Evolutionary conservation across 2,329 filamentous ascomycete genomes (phyloP).

Genomic region (Torrubiella hemipterigena): DNA sequence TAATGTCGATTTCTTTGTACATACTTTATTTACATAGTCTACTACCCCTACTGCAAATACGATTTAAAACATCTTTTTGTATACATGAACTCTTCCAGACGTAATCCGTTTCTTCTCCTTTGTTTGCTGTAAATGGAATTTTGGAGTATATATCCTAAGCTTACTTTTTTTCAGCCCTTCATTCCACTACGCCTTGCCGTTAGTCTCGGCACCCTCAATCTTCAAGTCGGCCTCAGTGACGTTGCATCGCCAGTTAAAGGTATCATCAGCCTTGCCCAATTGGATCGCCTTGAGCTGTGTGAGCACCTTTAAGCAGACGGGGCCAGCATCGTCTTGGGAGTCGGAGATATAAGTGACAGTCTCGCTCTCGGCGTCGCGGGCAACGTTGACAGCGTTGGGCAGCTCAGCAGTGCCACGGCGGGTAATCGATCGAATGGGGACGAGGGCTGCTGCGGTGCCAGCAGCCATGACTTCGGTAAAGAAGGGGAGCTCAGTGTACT

Average conservation of each 20-base stretch:
- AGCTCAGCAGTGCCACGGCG: conserved; percentile 32
- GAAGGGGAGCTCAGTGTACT: conserved; percentile 41
- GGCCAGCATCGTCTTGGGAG: conserved; percentile 56
- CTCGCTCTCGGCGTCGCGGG: conserved; percentile 26
- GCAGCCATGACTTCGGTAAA: conserved; percentile 75
- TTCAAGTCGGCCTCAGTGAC: conserved; percentile 34
- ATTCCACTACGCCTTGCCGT: conserved; percentile 11
- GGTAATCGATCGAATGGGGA: conserved; percentile 86
- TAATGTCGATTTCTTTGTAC: too few species aligned
- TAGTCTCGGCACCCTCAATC: conserved; percentile 16
- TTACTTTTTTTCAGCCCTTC: too few species aligned
- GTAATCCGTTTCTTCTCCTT: too few species aligned
- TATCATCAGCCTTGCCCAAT: conserved; percentile 64
- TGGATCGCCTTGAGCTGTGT: conserved; percentile 75
- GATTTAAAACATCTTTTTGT: too few species aligned
- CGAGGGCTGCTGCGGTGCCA: conserved; percentile 80
- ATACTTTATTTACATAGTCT: too few species aligned
- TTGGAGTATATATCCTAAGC: too few species aligned
- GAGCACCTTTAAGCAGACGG: conserved; percentile 60
- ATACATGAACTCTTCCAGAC: too few species aligned
- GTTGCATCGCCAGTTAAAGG: conserved; percentile 56
- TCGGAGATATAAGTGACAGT: conserved; percentile 43
- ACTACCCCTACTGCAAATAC: too few species aligned
- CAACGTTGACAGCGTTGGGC: conserved; percentile 25
- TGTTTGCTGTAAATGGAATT: too few species aligned